phyloP scores from a whole-genome alignment of 2,329 filamentous ascomycete genomes.

The Septoria petroselini region DNA sequence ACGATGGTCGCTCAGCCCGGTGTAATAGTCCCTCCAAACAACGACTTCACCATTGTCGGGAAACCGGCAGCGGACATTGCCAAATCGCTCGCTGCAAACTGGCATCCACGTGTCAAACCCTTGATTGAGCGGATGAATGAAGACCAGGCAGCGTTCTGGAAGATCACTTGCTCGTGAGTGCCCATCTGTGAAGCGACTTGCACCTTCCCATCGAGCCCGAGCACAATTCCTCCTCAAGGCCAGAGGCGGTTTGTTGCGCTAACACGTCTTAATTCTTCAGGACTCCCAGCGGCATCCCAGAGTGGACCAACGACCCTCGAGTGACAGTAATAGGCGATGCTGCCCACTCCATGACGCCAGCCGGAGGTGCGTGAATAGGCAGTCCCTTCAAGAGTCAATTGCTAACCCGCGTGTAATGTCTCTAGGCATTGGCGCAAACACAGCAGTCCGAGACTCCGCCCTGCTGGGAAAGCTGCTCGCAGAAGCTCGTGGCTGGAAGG shows the following conservation, averaged over 20 bases:
- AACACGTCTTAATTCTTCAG: too few species aligned
- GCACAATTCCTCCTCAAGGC: too few species aligned
- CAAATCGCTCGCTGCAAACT: conserved; percentile 53
- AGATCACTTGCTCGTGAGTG: conserved; percentile 66
- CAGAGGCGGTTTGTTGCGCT: too few species aligned
- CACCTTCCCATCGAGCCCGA: too few species aligned
- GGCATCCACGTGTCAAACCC: conserved; percentile 56
- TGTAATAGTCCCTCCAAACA: conserved; percentile 56
- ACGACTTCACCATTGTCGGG: conserved; percentile 59
- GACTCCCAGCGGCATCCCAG: conserved; percentile 57
- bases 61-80: conserved; percentile 57
- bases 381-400: too few species aligned
- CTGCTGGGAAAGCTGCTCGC: conserved; percentile 52
- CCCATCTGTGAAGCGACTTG: too few species aligned
- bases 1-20: conserved; percentile 60
- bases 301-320: conserved; percentile 58
- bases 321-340: conserved; percentile 61
- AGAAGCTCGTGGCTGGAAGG: conserved; percentile 51
- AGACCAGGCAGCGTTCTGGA: conserved; percentile 61
- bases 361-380: too few species aligned
- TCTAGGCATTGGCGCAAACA: conserved; percentile 60
- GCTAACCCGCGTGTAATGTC: too few species aligned
- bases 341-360: conserved; percentile 57
- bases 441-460: conserved; percentile 55
- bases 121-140: conserved; percentile 59